Conservation (phyloP, 768 basidiomycete species). For the Gyrodon lividus region DNA sequence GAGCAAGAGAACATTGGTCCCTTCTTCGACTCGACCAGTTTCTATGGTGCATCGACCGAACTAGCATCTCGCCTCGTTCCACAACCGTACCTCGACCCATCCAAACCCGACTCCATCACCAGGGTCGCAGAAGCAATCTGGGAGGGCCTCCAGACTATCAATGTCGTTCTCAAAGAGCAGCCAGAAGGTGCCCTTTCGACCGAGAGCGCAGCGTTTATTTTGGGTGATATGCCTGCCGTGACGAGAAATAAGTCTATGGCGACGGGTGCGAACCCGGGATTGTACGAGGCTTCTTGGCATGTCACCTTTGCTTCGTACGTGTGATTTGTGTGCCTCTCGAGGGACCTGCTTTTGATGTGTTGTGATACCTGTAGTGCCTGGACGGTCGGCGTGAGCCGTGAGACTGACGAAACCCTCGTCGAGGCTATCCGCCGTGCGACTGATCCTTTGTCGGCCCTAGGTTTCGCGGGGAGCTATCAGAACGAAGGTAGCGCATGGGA, state of each 20-base stretch:
- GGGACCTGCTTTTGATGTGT: background rate
- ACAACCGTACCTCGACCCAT: constrained; percentile 13
- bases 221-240: constrained; percentile 10
- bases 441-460: constrained; percentile 3
- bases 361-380: background rate
- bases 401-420: background rate
- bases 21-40: constrained; percentile 6
- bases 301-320: constrained; percentile 4
- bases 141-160: constrained; percentile 15
- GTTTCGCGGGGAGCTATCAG: constrained; percentile 5
- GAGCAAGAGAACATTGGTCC: constrained; percentile 8
- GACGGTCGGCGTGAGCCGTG: constrained; percentile 1
- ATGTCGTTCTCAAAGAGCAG: background rate
- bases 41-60: constrained; percentile 18
- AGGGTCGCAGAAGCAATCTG: constrained; percentile 11
- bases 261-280: constrained; percentile 18
- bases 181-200: background rate
- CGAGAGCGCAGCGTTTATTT: background rate
- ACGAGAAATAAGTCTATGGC: constrained; percentile 1
- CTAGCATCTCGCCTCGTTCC: constrained; percentile 21
- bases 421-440: constrained; percentile 4
- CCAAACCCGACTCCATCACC: constrained; percentile 6
- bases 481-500: constrained; percentile 7
- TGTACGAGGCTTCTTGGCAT: constrained; percentile 16
- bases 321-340: background rate